Evolutionary conservation across 2,329 filamentous ascomycete genomes (phyloP).

Genomic region (Aquanectria penicillioides): DNA sequence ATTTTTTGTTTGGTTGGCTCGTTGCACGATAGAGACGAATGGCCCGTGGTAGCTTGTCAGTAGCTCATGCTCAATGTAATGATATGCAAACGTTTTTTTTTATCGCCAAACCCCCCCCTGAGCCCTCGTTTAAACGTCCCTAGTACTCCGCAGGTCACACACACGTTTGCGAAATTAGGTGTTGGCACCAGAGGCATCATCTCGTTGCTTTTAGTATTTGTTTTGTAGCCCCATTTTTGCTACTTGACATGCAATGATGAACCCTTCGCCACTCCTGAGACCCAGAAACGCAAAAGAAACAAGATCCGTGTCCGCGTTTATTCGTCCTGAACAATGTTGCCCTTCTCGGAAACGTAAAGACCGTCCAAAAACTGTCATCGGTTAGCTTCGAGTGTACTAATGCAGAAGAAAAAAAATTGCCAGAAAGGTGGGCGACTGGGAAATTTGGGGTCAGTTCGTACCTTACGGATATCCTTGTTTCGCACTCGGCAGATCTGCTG

Average conservation of each 20-base stretch:
- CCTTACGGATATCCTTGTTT: conserved; percentile 99
- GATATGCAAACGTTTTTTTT: conserved; percentile 31
- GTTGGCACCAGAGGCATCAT: conserved; percentile 44
- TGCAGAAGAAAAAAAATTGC: not conserved
- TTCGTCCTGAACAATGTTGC: conserved; percentile 88
- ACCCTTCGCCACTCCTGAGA: conserved; percentile 71
- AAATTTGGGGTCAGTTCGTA: conserved; percentile 49
- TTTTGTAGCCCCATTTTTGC: conserved; percentile 58
- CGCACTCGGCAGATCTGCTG: conserved; percentile 99
- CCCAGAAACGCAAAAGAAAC: conserved; percentile 69
- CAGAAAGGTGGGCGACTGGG: not conserved
- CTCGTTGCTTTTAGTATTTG: conserved; percentile 52
- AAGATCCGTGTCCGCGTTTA: conserved; percentile 57
- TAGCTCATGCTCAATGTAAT: conserved; percentile 27
- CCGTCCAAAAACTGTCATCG: conserved; percentile 95
- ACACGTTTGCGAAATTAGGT: conserved; percentile 22
- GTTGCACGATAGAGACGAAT: conserved; percentile 20
- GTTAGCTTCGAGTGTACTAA: conserved; percentile 36
- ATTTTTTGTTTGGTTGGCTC: not conserved
- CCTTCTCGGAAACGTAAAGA: conserved; percentile 99
- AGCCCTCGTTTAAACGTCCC: conserved; percentile 36
- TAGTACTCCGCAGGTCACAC: conserved; percentile 25
- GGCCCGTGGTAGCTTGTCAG: conserved; percentile 11
- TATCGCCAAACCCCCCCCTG: conserved; percentile 26
- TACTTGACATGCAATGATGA: conserved; percentile 71